Evolutionary conservation across 1,284 basidiomycete species (phyloP).

Genomic region (Ustilago curta): DNA sequence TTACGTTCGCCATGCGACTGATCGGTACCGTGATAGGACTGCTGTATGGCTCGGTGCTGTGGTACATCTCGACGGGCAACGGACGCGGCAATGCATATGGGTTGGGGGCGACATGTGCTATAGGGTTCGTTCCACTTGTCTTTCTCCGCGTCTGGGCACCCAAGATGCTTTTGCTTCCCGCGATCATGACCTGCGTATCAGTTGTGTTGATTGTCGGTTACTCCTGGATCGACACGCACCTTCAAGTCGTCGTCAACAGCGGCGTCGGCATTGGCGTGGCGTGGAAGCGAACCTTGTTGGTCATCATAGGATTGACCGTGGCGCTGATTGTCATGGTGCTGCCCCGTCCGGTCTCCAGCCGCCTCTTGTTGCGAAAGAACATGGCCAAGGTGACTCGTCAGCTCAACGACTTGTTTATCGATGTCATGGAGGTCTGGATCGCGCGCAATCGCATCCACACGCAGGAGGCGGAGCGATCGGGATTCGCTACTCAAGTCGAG

Average conservation of each 20-base stretch:
- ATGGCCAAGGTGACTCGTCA: constrained; percentile 69
- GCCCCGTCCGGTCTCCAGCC: constrained; percentile 73
- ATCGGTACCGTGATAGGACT: constrained; percentile 70
- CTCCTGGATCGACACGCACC: constrained; percentile 54
- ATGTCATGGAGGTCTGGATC: constrained; percentile 46
- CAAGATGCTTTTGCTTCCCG: constrained; percentile 77
- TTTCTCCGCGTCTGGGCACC: constrained; percentile 79
- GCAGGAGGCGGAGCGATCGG: constrained; percentile 68
- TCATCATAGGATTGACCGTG: constrained; percentile 65
- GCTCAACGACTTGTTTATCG: constrained; percentile 37
- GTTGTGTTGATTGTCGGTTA: constrained; percentile 70
- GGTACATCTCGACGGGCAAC: constrained; percentile 75
- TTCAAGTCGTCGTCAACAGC: constrained; percentile 55
- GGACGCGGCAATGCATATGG: constrained; percentile 76
- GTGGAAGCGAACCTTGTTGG: constrained; percentile 71
- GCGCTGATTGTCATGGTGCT: constrained; percentile 62
- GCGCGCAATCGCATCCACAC: constrained; percentile 69
- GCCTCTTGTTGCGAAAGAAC: constrained; percentile 72
- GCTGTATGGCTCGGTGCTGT: constrained; percentile 77
- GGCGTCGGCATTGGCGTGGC: constrained; percentile 71
- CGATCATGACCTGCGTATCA: constrained; percentile 80
- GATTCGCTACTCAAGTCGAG: constrained; percentile 73
- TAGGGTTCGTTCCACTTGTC: constrained; percentile 76
- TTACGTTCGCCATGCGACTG: constrained; percentile 55
- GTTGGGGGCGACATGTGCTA: constrained; percentile 77